Evolutionary conservation across 768 basidiomycete genomes (phyloP).

Genomic region (Hygrophoropsis aurantiaca): DNA sequence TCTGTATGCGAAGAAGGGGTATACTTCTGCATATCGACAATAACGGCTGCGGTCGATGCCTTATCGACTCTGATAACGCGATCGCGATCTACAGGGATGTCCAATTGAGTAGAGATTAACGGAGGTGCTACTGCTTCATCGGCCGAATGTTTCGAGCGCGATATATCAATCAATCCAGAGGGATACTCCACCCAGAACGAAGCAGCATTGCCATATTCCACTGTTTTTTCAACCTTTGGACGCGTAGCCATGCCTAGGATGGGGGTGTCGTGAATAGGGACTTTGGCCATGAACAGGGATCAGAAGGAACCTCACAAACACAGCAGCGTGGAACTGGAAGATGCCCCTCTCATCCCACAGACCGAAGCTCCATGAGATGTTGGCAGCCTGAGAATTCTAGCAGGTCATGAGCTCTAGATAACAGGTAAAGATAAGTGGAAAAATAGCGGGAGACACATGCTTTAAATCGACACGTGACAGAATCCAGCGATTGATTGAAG

Average conservation of each 20-base stretch:
- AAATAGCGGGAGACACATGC: conserved; percentile 6
- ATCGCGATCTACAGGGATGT: conserved; percentile 54
- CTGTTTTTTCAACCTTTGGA: conserved; percentile 43
- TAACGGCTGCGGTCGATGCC: conserved; percentile 52
- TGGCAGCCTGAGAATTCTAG: conserved; percentile 10
- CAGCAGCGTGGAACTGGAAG: neutral
- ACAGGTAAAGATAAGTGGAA: conserved; percentile 7
- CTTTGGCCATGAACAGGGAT: conserved; percentile 14
- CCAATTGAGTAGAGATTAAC: conserved; percentile 41
- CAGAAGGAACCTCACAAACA: neutral
- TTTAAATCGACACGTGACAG: neutral
- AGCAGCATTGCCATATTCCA: conserved; percentile 53
- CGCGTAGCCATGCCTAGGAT: conserved; percentile 47
- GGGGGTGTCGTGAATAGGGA: conserved; percentile 36
- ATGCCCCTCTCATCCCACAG: conserved; percentile 5
- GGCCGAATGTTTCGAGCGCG: conserved; percentile 44
- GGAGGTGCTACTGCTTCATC: conserved; percentile 29
- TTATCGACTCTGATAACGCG: conserved; percentile 51
- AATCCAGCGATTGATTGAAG: conserved; percentile 6
- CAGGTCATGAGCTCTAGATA: conserved; percentile 1
- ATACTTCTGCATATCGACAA: conserved; percentile 79
- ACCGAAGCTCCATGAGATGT: neutral
- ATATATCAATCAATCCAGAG: conserved; percentile 59
- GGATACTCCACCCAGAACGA: conserved; percentile 74
- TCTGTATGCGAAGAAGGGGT: neutral